A percentile compares a stretch with the other conserved stretches of the same genome.
phyloP scores from a whole-genome alignment of 768 basidiomycete species.

The Hericium coralloides region DNA sequence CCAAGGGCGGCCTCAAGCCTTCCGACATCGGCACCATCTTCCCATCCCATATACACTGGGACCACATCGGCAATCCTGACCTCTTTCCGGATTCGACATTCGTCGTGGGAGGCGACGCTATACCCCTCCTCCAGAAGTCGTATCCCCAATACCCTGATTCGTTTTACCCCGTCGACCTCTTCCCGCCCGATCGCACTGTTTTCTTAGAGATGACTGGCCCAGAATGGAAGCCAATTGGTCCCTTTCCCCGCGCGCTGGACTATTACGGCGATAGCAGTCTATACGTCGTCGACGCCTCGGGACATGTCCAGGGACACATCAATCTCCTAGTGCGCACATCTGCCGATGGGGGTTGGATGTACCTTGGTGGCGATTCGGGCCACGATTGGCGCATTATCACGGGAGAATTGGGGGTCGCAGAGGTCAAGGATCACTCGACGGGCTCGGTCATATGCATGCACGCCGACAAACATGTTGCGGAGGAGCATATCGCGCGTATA shows the following conservation, averaged over 20 bases:
- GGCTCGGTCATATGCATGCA: not conserved
- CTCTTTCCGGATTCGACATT: constrained; percentile 9
- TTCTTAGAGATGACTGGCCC: not conserved
- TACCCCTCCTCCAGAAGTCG: not conserved
- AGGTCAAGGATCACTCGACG: not conserved
- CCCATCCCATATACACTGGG: constrained; percentile 11
- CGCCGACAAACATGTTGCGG: not conserved
- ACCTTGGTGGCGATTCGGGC: constrained; percentile 9
- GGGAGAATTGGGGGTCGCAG: constrained; percentile 5
- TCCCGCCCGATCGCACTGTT: not conserved
- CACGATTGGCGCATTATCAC: constrained; percentile 6
- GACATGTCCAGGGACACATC: constrained; percentile 13
- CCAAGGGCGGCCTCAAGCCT: constrained; percentile 8
- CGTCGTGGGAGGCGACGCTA: constrained; percentile 4
- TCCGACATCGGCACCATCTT: not conserved
- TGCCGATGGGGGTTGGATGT: constrained; percentile 8
- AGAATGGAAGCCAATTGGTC: constrained; percentile 4
- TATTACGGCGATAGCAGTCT: constrained; percentile 11
- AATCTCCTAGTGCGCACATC: constrained; percentile 14
- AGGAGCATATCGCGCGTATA: not conserved
- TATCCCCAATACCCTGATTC: constrained; percentile 4
- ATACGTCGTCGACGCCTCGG: constrained; percentile 15
- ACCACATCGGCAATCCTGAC: constrained; percentile 10
- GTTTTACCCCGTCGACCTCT: not conserved
- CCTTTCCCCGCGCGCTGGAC: constrained; percentile 11